Conservation (phyloP, 2,329 filamentous ascomycete species). For the Pestalotiopsis sp. region DNA sequence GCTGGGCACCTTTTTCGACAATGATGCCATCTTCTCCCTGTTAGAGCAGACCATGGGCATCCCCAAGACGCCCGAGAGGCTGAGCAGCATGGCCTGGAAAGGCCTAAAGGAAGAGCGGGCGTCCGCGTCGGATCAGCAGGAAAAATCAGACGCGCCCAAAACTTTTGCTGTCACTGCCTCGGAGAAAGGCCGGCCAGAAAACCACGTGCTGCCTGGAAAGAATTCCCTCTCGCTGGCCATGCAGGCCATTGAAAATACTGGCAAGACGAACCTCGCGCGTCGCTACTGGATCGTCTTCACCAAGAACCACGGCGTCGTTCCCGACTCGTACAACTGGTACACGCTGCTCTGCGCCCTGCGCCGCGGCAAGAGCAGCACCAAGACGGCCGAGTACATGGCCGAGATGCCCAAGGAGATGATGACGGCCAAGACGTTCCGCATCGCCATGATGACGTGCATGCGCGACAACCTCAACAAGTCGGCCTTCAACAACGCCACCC, state of each 20-base stretch:
- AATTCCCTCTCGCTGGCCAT: conserved; percentile 71
- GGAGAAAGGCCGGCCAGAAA: conserved; percentile 24
- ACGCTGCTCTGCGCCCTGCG: conserved; percentile 68
- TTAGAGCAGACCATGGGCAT: conserved; percentile 83
- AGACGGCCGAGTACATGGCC: conserved; percentile 59
- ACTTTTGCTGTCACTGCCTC: neutral
- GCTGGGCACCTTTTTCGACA: conserved; percentile 62
- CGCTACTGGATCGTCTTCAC: conserved; percentile 80
- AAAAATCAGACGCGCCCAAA: neutral
- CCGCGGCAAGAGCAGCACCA: conserved; percentile 63
- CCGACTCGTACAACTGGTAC: conserved; percentile 72
- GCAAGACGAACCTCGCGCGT: conserved; percentile 60
- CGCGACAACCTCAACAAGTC: conserved; percentile 77
- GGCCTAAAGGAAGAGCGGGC: neutral
- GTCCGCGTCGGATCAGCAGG: neutral
- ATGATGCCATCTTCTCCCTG: conserved; percentile 71
- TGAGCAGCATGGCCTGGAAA: conserved; percentile 10
- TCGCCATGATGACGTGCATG: conserved; percentile 72
- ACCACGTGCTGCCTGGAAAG: conserved; percentile 45
- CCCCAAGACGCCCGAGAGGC: conserved; percentile 49
- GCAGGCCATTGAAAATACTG: conserved; percentile 60
- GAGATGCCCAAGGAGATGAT: conserved; percentile 48
- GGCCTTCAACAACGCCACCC: conserved; percentile 63
- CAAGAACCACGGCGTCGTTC: conserved; percentile 57
- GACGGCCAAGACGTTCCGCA: conserved; percentile 59